phyloP scores from a whole-genome alignment of 2,329 filamentous ascomycete genomes.

The Pestalotiopsis sp. region DNA sequence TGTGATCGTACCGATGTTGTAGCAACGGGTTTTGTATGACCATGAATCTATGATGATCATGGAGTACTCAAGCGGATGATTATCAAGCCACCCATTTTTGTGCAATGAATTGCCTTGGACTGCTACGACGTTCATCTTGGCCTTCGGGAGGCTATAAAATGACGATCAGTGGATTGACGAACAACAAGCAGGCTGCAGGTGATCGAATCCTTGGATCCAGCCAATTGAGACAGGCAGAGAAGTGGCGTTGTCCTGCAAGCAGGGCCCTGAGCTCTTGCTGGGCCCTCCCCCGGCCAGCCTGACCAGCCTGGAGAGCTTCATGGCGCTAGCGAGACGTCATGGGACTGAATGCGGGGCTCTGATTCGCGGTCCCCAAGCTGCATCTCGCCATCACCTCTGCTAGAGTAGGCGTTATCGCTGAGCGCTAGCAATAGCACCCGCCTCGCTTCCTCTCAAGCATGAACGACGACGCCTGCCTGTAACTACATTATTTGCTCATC shows the following conservation, averaged over 20 bases:
- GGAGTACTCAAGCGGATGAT: no score
- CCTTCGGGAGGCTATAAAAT: not conserved
- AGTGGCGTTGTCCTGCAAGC: not conserved
- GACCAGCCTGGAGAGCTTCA: not conserved
- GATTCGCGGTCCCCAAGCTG: not conserved
- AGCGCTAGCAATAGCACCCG: not conserved
- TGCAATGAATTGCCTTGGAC: not conserved
- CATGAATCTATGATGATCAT: no score
- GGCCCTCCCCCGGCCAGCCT: not conserved
- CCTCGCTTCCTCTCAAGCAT: not conserved
- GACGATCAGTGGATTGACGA: not conserved
- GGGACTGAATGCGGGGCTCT: constrained; percentile 6
- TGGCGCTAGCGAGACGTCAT: constrained; percentile 8
- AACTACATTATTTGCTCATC: not conserved
- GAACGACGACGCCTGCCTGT: not conserved
- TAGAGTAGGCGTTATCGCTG: not conserved
- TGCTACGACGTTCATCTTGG: not conserved
- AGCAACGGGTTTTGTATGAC: no score
- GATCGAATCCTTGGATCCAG: not conserved
- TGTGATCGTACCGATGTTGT: no score
- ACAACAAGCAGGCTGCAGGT: not conserved
- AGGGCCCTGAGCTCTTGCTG: not conserved
- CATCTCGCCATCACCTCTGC: not conserved
- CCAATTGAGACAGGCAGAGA: not conserved
- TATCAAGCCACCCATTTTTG: not conserved